phyloP scores from a whole-genome alignment of 106 monocot species.

The Acorus calamus region DNA sequence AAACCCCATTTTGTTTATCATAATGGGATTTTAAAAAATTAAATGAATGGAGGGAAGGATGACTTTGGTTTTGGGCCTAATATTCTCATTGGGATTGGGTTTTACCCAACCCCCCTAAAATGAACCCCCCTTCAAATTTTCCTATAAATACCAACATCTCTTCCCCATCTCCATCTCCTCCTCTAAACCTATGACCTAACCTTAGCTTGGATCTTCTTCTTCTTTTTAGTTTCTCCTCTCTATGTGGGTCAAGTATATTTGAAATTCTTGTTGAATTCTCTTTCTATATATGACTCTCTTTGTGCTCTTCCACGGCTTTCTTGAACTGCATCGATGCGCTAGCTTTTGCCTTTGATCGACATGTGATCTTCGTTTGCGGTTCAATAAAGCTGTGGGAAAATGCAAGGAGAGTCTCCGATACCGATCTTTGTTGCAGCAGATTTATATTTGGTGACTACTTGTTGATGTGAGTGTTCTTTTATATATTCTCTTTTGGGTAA shows the following conservation, averaged over 20 bases:
- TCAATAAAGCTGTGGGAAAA: slow-evolving; percentile 99
- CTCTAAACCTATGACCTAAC: not conserved
- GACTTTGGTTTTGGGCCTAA: slow-evolving; percentile 22
- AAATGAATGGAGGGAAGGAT: not conserved
- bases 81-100: slow-evolving; percentile 48
- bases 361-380: slow-evolving; percentile 30
- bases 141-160: slow-evolving; percentile 25
- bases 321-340: slow-evolving; percentile 63
- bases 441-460: too few species aligned
- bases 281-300: slow-evolving; percentile 30
- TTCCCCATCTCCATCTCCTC: slow-evolving; percentile 6
- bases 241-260: too few species aligned
- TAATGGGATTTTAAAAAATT: not conserved
- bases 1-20: not conserved
- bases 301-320: slow-evolving; percentile 97
- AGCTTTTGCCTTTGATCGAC: too few species aligned
- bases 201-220: not conserved
- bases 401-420: slow-evolving; percentile 35
- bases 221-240: too few species aligned
- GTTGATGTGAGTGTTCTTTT: too few species aligned
- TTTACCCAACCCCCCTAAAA: slow-evolving; percentile 13
- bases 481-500: too few species aligned
- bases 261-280: too few species aligned
- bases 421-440: too few species aligned
- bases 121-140: slow-evolving; percentile 1